Conservation (phyloP, 1,284 basidiomycete species). For the Papiliotrema fonsecae region DNA sequence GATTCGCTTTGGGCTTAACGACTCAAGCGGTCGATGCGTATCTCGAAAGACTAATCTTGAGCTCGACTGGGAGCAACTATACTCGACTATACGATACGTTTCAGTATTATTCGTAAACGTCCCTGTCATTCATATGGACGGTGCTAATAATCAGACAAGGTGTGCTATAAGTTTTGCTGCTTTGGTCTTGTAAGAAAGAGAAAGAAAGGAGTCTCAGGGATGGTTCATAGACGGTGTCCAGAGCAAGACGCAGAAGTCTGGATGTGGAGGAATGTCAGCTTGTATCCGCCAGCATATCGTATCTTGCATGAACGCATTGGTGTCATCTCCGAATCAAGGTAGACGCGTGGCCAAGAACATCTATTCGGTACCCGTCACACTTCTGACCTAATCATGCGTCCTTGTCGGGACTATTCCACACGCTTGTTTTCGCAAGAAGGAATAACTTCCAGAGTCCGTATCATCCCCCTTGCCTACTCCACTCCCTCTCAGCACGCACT, state of each 20-base stretch:
- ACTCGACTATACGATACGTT: slow-evolving; percentile 85
- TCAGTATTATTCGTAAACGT: slow-evolving; percentile 44
- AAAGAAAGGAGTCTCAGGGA: too few relatives aligned
- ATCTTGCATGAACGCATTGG: too few relatives aligned
- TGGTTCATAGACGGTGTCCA: too few relatives aligned
- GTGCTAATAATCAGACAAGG: slow-evolving; percentile 11
- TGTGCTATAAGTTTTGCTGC: slow-evolving; percentile 7
- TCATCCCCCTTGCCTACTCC: slow-evolving; percentile 31
- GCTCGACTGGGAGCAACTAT: slow-evolving; percentile 84
- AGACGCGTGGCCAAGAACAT: too few relatives aligned
- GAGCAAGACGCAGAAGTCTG: too few relatives aligned
- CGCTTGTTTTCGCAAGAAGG: slow-evolving; percentile 26
- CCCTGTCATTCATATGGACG: neutral
- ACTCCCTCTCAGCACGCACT: slow-evolving; percentile 20
- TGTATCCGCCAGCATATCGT: too few relatives aligned
- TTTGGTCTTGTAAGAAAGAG: too few relatives aligned
- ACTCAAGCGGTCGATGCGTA: slow-evolving; percentile 82
- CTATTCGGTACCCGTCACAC: too few relatives aligned
- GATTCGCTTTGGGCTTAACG: slow-evolving; percentile 88
- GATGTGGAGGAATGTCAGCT: too few relatives aligned
- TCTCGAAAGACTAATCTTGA: slow-evolving; percentile 79
- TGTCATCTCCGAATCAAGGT: too few relatives aligned
- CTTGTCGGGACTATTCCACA: too few relatives aligned
- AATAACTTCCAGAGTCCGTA: slow-evolving; percentile 35
- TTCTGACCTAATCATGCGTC: too few relatives aligned